Conservation (phyloP, 2,329 filamentous ascomycete genomes). For the Paraconiothyrium sp. region DNA sequence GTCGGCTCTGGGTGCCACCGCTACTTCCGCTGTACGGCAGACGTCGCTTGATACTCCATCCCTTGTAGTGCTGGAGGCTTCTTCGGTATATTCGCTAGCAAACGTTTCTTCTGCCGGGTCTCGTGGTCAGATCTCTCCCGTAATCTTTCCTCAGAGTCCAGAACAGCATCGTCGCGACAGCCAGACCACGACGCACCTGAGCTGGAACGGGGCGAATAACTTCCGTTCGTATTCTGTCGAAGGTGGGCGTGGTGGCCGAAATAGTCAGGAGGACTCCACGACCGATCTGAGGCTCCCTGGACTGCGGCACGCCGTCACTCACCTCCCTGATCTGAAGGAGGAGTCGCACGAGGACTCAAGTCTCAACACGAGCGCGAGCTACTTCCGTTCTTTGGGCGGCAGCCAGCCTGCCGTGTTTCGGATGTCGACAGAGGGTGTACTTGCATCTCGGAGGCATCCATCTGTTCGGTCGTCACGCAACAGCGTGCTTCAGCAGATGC, state of each 20-base stretch:
- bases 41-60: slow-evolving; percentile 26
- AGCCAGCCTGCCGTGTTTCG: slow-evolving; percentile 29
- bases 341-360: slow-evolving; percentile 60
- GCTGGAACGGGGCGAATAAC: slow-evolving; percentile 36
- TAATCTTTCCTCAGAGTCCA: slow-evolving; percentile 19
- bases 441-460: slow-evolving; percentile 29
- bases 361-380: slow-evolving; percentile 48
- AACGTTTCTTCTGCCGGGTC: slow-evolving; percentile 26
- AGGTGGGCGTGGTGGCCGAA: slow-evolving; percentile 22
- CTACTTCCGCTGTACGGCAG: slow-evolving; percentile 20
- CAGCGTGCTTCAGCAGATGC: slow-evolving; percentile 36
- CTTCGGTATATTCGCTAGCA: slow-evolving; percentile 38
- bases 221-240: slow-evolving; percentile 21
- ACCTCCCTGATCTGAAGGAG: slow-evolving; percentile 59
- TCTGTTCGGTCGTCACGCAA: slow-evolving; percentile 32
- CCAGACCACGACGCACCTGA: slow-evolving; percentile 47
- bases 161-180: slow-evolving; percentile 38
- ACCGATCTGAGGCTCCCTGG: slow-evolving; percentile 41
- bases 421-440: slow-evolving; percentile 29
- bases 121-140: slow-evolving; percentile 28
- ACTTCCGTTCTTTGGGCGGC: slow-evolving; percentile 34
- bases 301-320: slow-evolving; percentile 40
- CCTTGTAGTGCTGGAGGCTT: slow-evolving; percentile 25
- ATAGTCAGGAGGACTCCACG: slow-evolving; percentile 38
- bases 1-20: slow-evolving; percentile 14